These are phyloP conservation scores for Penicillium sclerotiorum DNA, from an alignment of 2,329 filamentous ascomycete genomes.

Conservation along the genomic window DNA sequence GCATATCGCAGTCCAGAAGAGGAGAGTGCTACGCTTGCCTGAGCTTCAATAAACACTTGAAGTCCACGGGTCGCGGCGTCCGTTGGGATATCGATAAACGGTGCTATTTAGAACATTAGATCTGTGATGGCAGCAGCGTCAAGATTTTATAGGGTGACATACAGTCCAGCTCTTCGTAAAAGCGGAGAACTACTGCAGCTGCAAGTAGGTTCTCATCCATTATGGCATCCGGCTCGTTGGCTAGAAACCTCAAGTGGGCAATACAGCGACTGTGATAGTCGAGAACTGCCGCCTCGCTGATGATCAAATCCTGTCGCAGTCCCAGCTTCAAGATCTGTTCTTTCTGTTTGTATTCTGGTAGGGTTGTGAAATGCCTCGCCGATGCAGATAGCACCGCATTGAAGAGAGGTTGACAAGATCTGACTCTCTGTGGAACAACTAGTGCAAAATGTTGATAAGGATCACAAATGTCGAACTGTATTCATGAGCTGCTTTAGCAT, in stretches of 20 bases:
- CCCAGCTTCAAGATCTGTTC: conserved; percentile 1
- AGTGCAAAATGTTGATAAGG: conserved; percentile 12
- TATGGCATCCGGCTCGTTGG: conserved; percentile 38
- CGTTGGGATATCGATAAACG: conserved; percentile 12
- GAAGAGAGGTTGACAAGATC: conserved; percentile 8
- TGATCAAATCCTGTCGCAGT: conserved; percentile 5
- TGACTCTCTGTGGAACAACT: conserved; percentile 11
- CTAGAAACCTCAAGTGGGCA: conserved; percentile 28
- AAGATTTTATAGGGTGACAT: neutral
- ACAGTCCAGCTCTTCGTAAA: conserved; percentile 54
- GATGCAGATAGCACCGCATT: conserved; percentile 15
- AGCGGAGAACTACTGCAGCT: conserved; percentile 58
- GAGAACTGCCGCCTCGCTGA: conserved; percentile 22
- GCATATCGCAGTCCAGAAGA: conserved; percentile 12
- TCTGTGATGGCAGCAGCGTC: neutral
- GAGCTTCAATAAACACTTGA: conserved; percentile 14
- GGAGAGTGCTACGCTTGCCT: conserved; percentile 8
- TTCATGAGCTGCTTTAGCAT: too few relatives aligned
- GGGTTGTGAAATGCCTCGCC: conserved; percentile 13
- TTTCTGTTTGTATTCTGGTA: conserved; percentile 7
- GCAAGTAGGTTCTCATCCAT: conserved; percentile 57
- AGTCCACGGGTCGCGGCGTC: conserved; percentile 8
- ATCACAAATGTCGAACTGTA: conserved; percentile 14
- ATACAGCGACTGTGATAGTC: conserved; percentile 31
- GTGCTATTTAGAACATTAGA: neutral